A percentile compares a stretch with the other conserved stretches of the same genome.
Conservation (phyloP, 2,329 filamentous ascomycete species). For the Mycogone perniciosa region DNA sequence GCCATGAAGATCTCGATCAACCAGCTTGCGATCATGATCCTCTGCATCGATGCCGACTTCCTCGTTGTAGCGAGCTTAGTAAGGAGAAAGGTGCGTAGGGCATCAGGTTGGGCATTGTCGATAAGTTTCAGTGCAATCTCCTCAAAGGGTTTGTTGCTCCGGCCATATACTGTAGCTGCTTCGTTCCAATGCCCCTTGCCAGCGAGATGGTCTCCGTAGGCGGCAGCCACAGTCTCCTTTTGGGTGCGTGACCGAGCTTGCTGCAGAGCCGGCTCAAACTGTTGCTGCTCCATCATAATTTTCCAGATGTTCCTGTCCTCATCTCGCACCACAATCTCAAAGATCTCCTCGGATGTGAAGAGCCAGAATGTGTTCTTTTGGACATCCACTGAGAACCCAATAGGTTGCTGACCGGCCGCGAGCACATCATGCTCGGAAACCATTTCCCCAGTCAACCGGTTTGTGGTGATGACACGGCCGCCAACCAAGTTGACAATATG, state of each 20-base stretch:
- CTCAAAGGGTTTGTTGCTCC: conserved; percentile 94
- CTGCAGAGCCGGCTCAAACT: conserved; percentile 81
- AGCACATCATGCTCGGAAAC: conserved; percentile 86
- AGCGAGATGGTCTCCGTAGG: conserved; percentile 83
- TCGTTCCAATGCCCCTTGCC: conserved; percentile 76
- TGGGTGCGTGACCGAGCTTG: conserved; percentile 76
- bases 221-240: conserved; percentile 85
- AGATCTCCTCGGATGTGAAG: conserved; percentile 85
- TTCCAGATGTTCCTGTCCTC: conserved; percentile 93
- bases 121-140: conserved; percentile 90
- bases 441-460: conserved; percentile 76
- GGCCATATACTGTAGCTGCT: conserved; percentile 84
- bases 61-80: conserved; percentile 78
- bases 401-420: conserved; percentile 66
- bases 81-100: conserved; percentile 79
- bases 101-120: conserved; percentile 83
- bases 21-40: conserved; percentile 93
- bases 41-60: conserved; percentile 81
- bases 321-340: conserved; percentile 83
- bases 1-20: conserved; percentile 95
- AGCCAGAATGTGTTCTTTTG: conserved; percentile 98
- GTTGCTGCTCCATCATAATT: conserved; percentile 78
- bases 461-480: conserved; percentile 74
- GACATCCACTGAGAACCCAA: conserved; percentile 83
- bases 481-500: conserved; percentile 82